These are phyloP conservation scores for Mycosarcoma maydis DNA, from an alignment of 1,284 basidiomycete species.

Conservation along the genomic window DNA sequence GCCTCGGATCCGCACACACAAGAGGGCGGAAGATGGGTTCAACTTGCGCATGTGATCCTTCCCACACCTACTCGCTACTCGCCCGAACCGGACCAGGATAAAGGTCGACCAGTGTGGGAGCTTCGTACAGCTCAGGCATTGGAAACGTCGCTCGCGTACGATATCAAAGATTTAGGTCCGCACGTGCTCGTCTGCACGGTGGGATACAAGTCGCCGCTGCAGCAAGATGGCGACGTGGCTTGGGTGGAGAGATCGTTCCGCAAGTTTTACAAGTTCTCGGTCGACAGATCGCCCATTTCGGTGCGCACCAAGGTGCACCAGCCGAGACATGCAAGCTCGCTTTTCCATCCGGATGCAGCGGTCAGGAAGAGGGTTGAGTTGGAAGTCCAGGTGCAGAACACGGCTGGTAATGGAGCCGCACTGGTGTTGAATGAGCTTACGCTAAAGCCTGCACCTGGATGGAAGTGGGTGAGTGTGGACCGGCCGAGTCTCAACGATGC, in stretches of 20 bases:
- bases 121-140: slow-evolving; percentile 14
- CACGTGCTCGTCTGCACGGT: slow-evolving; percentile 64
- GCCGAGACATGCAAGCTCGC: slow-evolving; percentile 26
- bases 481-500: slow-evolving; percentile 13
- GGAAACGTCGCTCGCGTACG: slow-evolving; percentile 54
- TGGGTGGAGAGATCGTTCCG: slow-evolving; percentile 52
- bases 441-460: slow-evolving; percentile 37
- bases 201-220: slow-evolving; percentile 41
- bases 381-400: slow-evolving; percentile 65
- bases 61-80: slow-evolving; percentile 9
- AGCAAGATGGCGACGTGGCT: not conserved
- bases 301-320: slow-evolving; percentile 65
- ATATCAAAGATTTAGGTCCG: slow-evolving; percentile 62
- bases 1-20: slow-evolving; percentile 4
- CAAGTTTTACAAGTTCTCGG: slow-evolving; percentile 61
- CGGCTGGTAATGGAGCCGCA: slow-evolving; percentile 16
- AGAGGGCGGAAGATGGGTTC: slow-evolving; percentile 18
- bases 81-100: slow-evolving; percentile 1
- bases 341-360: slow-evolving; percentile 26
- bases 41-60: slow-evolving; percentile 32
- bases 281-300: slow-evolving; percentile 50
- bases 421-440: slow-evolving; percentile 50
- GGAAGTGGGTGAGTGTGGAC: slow-evolving; percentile 36
- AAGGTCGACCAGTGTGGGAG: slow-evolving; percentile 15
- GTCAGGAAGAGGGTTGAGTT: slow-evolving; percentile 52